These are phyloP conservation scores for Pseudofabraea citricarpa DNA, from an alignment of 2,329 filamentous ascomycete genomes.

Conservation along the genomic window DNA sequence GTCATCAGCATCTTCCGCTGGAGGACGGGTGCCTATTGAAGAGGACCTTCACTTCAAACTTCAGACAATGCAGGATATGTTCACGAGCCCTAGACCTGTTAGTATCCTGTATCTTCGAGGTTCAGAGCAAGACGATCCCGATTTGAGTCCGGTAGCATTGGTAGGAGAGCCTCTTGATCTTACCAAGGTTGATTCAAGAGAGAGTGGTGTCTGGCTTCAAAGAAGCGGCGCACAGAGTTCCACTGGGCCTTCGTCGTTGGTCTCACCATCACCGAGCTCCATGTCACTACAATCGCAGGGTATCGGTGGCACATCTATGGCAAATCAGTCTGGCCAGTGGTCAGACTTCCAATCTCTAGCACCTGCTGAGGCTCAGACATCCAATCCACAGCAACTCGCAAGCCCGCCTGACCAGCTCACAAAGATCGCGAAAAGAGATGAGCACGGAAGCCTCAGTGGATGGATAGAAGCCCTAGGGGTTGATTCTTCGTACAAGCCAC, in stretches of 20 bases:
- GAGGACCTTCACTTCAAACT: slow-evolving; percentile 78
- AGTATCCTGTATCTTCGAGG: slow-evolving; percentile 76
- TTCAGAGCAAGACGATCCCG: slow-evolving; percentile 73
- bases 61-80: slow-evolving; percentile 79
- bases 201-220: slow-evolving; percentile 33
- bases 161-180: slow-evolving; percentile 62
- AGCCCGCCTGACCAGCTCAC: slow-evolving; percentile 45
- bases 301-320: slow-evolving; percentile 29
- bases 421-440: slow-evolving; percentile 53
- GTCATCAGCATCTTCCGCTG: slow-evolving; percentile 68
- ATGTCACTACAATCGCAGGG: slow-evolving; percentile 56
- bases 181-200: slow-evolving; percentile 38
- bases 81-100: slow-evolving; percentile 73
- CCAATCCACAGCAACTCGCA: slow-evolving; percentile 35
- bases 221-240: slow-evolving; percentile 50
- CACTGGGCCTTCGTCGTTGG: slow-evolving; percentile 52
- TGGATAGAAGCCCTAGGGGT: slow-evolving; percentile 92
- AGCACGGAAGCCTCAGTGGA: slow-evolving; percentile 62
- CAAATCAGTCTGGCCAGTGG: slow-evolving; percentile 45
- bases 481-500: slow-evolving; percentile 79
- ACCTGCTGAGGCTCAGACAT: slow-evolving; percentile 39
- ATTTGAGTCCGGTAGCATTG: slow-evolving; percentile 70
- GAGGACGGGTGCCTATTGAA: slow-evolving; percentile 51
- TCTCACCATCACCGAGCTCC: slow-evolving; percentile 63
- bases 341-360: slow-evolving; percentile 50